These are phyloP conservation scores for Leishmania mexicana DNA, from an alignment of 208 protist species.

Conservation along the genomic window DNA sequence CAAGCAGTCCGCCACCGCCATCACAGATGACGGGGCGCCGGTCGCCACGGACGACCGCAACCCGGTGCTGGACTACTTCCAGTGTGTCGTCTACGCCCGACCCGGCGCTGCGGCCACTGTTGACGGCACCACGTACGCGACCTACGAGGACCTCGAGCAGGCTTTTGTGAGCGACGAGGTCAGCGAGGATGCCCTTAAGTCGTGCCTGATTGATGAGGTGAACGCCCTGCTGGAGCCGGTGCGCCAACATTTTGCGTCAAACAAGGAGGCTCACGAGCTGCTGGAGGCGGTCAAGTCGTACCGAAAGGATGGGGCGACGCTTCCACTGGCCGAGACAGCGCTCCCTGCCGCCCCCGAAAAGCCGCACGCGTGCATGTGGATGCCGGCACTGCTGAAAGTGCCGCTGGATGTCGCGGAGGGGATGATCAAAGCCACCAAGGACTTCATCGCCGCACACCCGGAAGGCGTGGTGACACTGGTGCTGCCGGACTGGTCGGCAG, in stretches of 20 bases:
- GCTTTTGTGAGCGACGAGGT: slow-evolving; percentile 75
- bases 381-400: slow-evolving; percentile 68
- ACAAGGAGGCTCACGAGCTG: slow-evolving; percentile 84
- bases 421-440: slow-evolving; percentile 43
- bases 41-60: slow-evolving; percentile 88
- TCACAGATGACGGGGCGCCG: slow-evolving; percentile 81
- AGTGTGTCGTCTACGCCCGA: slow-evolving; percentile 90
- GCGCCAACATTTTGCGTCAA: slow-evolving; percentile 91
- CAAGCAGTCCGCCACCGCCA: slow-evolving; percentile 39
- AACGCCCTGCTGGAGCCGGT: slow-evolving; percentile 96
- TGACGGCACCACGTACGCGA: slow-evolving; percentile 55
- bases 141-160: slow-evolving; percentile 81
- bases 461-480: slow-evolving; percentile 64
- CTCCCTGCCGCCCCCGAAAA: slow-evolving; percentile 24
- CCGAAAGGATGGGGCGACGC: slow-evolving; percentile 39
- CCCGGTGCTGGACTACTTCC: slow-evolving; percentile 96
- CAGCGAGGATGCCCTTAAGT: slow-evolving; percentile 86
- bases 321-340: slow-evolving; percentile 15
- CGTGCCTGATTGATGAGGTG: slow-evolving; percentile 73
- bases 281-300: slow-evolving; percentile 91
- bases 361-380: slow-evolving; percentile 72
- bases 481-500: slow-evolving; percentile 84
- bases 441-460: slow-evolving; percentile 59
- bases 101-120: slow-evolving; percentile 51
- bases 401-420: slow-evolving; percentile 60